phyloP scores from a whole-genome alignment of 2,329 filamentous ascomycete genomes.

The Alternaria gaisen region DNA sequence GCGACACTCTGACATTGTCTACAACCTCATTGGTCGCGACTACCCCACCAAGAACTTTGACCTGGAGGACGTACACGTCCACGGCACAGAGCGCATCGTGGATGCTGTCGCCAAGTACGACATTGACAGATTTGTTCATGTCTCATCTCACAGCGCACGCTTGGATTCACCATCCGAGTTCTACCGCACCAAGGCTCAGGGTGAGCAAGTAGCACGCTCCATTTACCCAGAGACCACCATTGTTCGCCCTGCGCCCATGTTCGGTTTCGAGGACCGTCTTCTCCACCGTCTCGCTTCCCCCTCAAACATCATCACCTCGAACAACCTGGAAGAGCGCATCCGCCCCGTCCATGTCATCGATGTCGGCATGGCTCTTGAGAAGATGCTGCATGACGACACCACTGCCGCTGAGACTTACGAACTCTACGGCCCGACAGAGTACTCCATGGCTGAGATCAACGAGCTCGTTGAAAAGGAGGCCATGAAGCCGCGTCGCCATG shows the following conservation, averaged over 20 bases:
- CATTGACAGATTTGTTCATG: conserved; percentile 93
- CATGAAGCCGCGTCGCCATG: conserved; percentile 84
- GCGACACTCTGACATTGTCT: conserved; percentile 95
- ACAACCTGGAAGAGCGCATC: conserved; percentile 91
- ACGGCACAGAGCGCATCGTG: conserved; percentile 89
- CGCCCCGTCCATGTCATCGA: conserved; percentile 94
- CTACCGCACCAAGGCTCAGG: conserved; percentile 88
- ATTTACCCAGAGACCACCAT: conserved; percentile 98
- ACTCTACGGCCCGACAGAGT: conserved; percentile 92
- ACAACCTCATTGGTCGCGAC: conserved; percentile 92
- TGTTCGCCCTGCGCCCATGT: conserved; percentile 91
- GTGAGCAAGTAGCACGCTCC: conserved; percentile 82
- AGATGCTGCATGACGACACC: conserved; percentile 88
- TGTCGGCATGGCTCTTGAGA: conserved; percentile 86
- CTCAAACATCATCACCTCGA: conserved; percentile 85
- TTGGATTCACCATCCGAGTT: conserved; percentile 84
- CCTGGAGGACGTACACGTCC: conserved; percentile 90
- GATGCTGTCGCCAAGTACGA: conserved; percentile 98
- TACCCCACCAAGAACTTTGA: conserved; percentile 99
- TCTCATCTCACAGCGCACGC: conserved; percentile 92
- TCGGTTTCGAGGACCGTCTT: conserved; percentile 93
- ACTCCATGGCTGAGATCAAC: conserved; percentile 87
- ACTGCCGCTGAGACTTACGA: conserved; percentile 93
- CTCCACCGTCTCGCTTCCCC: conserved; percentile 84
- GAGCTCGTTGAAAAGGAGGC: conserved; percentile 92